Conservation (phyloP, 2,329 filamentous ascomycete species). For the Taxawa tesnikishii region DNA sequence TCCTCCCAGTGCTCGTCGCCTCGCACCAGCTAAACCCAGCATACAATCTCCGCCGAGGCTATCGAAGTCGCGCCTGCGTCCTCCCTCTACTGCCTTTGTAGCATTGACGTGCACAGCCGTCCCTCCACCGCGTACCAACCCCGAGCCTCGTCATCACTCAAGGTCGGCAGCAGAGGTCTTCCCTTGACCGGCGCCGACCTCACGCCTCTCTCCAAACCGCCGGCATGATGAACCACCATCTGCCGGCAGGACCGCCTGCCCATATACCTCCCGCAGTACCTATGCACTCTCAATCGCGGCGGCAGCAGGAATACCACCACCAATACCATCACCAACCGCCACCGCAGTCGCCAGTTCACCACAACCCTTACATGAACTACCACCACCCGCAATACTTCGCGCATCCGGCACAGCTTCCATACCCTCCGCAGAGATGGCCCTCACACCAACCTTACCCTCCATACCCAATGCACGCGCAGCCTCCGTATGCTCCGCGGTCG, state of each 20-base stretch:
- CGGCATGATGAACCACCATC: constrained; percentile 71
- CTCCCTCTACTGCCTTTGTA: too few species aligned
- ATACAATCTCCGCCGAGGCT: too few species aligned
- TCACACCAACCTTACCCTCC: constrained; percentile 24
- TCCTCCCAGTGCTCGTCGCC: too few species aligned
- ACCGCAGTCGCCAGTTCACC: constrained; percentile 23
- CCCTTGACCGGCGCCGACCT: constrained; percentile 6
- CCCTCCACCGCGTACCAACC: too few species aligned
- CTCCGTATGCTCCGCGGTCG: constrained; percentile 24
- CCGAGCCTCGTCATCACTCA: not conserved
- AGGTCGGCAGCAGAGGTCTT: constrained; percentile 1
- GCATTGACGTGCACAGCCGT: too few species aligned
- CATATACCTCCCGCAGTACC: constrained; percentile 25
- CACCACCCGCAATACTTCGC: constrained; percentile 26
- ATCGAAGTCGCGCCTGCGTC: too few species aligned
- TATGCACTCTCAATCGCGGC: constrained; percentile 21
- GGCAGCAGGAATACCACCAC: constrained; percentile 27
- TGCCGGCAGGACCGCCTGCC: constrained; percentile 50
- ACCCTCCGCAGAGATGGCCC: constrained; percentile 23
- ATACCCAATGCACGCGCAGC: constrained; percentile 23
- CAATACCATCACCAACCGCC: constrained; percentile 22
- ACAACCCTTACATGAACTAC: constrained; percentile 25
- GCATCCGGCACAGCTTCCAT: constrained; percentile 23
- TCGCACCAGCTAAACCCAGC: too few species aligned
- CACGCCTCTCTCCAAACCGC: constrained; percentile 19